These are phyloP conservation scores for Pythium dissimile DNA, from an alignment of 352 stramenopile species.

Conservation along the genomic window DNA sequence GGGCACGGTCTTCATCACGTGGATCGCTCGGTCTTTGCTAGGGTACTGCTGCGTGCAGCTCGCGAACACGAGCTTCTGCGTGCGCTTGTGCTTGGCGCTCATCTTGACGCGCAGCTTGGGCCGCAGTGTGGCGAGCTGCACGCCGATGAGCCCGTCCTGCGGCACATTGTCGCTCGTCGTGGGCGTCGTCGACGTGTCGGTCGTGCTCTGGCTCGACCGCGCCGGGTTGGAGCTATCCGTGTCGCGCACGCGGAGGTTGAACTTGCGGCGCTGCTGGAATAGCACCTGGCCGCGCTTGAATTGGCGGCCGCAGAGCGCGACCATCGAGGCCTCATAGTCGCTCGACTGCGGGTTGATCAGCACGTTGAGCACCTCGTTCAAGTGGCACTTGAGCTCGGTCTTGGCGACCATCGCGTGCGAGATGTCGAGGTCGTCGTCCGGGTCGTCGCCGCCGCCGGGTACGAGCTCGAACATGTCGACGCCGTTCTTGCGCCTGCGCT, in stretches of 20 bases:
- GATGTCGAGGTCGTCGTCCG: conserved; percentile 42
- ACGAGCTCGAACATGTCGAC: conserved; percentile 47
- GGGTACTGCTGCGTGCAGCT: conserved; percentile 45
- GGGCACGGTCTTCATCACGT: conserved; percentile 64
- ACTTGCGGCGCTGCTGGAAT: conserved; percentile 41
- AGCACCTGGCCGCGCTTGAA: conserved; percentile 49
- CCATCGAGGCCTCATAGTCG: conserved; percentile 46
- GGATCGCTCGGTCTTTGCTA: conserved; percentile 37
- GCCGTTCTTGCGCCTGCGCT: conserved; percentile 27
- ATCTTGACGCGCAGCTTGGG: conserved; percentile 19
- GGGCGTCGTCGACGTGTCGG: conserved; percentile 51
- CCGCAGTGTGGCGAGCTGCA: conserved; percentile 16
- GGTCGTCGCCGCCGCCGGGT: conserved; percentile 13
- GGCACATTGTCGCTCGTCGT: conserved; percentile 35
- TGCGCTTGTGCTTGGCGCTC: conserved; percentile 30
- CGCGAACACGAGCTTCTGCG: conserved; percentile 53
- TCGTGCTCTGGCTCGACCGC: too few relatives aligned
- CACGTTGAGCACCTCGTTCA: conserved; percentile 66
- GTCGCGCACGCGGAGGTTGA: conserved; percentile 7
- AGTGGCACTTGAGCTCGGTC: conserved; percentile 46
- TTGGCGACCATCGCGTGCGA: conserved; percentile 48
- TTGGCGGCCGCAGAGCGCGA: conserved; percentile 40
- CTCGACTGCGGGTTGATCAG: conserved; percentile 40
- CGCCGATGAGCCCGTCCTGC: conserved; percentile 12
- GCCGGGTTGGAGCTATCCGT: not conserved